Conservation (phyloP, 2,329 filamentous ascomycete genomes). For the Rachicladosporium sp. region DNA sequence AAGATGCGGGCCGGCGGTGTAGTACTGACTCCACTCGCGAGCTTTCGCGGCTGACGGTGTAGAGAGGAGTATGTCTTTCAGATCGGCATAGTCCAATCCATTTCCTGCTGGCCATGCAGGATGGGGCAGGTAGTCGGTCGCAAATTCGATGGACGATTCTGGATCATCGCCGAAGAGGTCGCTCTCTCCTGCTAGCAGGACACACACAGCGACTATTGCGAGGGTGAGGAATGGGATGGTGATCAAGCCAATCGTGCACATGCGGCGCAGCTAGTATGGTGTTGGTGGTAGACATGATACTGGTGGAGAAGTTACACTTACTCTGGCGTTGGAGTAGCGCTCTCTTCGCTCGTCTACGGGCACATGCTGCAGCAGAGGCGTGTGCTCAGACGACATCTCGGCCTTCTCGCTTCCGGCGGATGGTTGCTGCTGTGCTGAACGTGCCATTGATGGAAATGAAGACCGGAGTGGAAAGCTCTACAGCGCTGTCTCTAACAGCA, state of each 20-base stretch:
- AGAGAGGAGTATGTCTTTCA: slow-evolving; percentile 41
- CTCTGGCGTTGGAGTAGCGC: slow-evolving; percentile 36
- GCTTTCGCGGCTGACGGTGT: slow-evolving; percentile 43
- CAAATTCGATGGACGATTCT: slow-evolving; percentile 3
- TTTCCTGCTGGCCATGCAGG: slow-evolving; percentile 30
- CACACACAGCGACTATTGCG: slow-evolving; percentile 25
- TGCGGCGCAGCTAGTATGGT: slow-evolving; percentile 40
- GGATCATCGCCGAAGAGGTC: slow-evolving; percentile 22
- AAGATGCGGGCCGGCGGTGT: slow-evolving; percentile 39
- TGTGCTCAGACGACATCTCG: slow-evolving; percentile 43
- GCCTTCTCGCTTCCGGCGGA: neutral
- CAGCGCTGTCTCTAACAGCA: too few species aligned
- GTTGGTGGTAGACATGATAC: neutral
- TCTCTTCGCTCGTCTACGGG: slow-evolving; percentile 40
- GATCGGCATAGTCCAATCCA: slow-evolving; percentile 41
- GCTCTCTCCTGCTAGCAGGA: slow-evolving; percentile 25
- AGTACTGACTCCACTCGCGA: slow-evolving; percentile 38
- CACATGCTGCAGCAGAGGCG: slow-evolving; percentile 55
- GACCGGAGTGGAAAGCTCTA: too few species aligned
- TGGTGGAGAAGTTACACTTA: slow-evolving; percentile 6
- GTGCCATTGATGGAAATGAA: too few species aligned
- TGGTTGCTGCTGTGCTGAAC: too few species aligned
- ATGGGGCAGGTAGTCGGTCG: slow-evolving; percentile 16
- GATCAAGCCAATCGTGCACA: slow-evolving; percentile 48
- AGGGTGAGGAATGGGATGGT: slow-evolving; percentile 27